Evolutionary conservation across 331 rosid species (phyloP).

Genomic region (Quercus phellos): DNA sequence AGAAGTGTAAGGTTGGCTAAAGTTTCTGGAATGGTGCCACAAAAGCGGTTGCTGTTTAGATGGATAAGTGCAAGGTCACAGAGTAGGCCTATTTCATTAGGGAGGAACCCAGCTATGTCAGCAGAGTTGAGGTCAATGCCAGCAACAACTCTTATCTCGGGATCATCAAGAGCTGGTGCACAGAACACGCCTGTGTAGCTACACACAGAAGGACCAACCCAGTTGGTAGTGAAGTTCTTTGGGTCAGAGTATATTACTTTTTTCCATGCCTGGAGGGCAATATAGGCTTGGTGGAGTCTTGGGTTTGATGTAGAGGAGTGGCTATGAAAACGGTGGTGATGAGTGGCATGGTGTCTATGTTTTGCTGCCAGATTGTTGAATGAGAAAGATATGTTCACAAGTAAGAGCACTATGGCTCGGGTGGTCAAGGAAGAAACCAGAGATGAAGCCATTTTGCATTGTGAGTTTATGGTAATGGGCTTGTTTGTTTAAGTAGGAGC

Average conservation of each 20-base stretch:
- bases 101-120: constrained; percentile 88
- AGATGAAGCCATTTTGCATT: constrained; percentile 52
- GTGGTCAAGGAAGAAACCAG: constrained; percentile 27
- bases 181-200: constrained; percentile 66
- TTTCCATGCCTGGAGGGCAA: constrained; percentile 89
- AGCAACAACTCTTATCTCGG: constrained; percentile 54
- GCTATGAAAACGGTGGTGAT: constrained; percentile 1
- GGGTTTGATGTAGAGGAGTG: constrained; percentile 35
- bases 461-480: constrained; percentile 23
- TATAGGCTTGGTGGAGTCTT: constrained; percentile 59
- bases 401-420: constrained; percentile 25
- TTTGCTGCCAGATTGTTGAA: constrained; percentile 50
- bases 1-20: constrained; percentile 57
- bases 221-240: constrained; percentile 52
- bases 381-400: constrained; percentile 40
- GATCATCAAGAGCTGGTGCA: constrained; percentile 55
- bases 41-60: constrained; percentile 76
- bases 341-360: constrained; percentile 21
- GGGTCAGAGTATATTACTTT: constrained; percentile 79
- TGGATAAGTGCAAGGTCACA: constrained; percentile 71
- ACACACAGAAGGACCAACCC: constrained; percentile 85
- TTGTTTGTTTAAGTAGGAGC: constrained; percentile 29
- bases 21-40: constrained; percentile 66
- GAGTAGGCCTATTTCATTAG: constrained; percentile 63
- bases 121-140: constrained; percentile 75